Evolutionary conservation across 306 rosid species (phyloP), one percentile per base, ranked within the genome.

Genomic region (Corylus heterophylla): DNA sequence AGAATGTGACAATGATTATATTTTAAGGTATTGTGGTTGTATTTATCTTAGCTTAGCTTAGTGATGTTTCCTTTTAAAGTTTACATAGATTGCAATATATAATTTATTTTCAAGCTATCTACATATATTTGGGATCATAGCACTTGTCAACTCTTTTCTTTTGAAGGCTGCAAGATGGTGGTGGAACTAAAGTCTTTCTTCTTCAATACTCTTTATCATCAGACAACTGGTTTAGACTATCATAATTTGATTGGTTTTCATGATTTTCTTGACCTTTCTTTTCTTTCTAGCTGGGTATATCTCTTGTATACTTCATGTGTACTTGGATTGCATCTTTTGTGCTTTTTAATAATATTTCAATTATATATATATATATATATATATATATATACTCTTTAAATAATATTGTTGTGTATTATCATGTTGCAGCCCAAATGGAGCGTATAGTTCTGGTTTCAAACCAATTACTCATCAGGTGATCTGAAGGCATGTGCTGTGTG

Each of bases 401-500:
- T 82, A 75, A 85, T 61, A 68, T 45, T 52, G 55, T 39, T 12
- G 61, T 71, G 59, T 80, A 39, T 29, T 69, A 37, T 85, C 72
- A 66, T 80, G 67, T 79, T 88, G 91, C 97, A 94, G 98, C 77
- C 98, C 97, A 29, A 89, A 88, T 69, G 94, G 97, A 81, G 98
- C 98, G 87, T 94, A 94, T 78, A 94, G 97, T 87, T 84, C 97
- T 85, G 97, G 98, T 83, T 94, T 94, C 92, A 88, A 69, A 81
- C 98, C 98, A 71, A 94, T 94, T 86, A 94, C 98, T 20, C 98
- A 94, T 87, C 98, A 94, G 98, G 98, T 94, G 90, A 92, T 87
- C 88, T 81, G 79, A 89, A 85, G 89, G 84, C 96, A 84, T 51
- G 81, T 75, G 81, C 68, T 77, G 52, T 77, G 52, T 73, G 71